Conservation (phyloP, 2,329 filamentous ascomycete genomes). For the Gremmenia infestans region DNA sequence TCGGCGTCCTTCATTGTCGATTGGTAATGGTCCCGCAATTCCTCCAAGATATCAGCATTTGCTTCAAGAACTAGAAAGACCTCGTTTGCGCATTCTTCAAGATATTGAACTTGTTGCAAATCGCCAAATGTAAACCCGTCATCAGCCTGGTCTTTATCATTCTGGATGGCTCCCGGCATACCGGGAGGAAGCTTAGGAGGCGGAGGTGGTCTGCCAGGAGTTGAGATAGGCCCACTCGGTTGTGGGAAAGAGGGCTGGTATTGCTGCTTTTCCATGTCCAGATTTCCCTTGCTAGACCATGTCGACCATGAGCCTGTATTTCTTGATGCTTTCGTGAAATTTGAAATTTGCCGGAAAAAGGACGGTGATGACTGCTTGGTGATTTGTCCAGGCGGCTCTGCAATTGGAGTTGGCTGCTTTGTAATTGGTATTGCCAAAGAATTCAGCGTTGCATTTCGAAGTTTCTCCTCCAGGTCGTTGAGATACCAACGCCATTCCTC, state of each 20-base stretch:
- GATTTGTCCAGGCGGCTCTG: neutral
- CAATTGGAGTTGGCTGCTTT: neutral
- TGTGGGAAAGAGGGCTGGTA: neutral
- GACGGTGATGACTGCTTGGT: neutral
- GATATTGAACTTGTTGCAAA: conserved; percentile 31
- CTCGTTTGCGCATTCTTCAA: conserved; percentile 37
- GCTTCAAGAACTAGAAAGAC: conserved; percentile 28
- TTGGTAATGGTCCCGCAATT: conserved; percentile 22
- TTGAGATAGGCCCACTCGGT: neutral
- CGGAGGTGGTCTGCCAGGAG: neutral
- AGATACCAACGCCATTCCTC: conserved; percentile 39
- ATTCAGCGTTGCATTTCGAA: conserved; percentile 18
- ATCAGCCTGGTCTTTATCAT: neutral
- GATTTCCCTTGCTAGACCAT: neutral
- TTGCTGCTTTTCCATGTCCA: neutral
- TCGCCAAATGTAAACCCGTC: conserved; percentile 21
- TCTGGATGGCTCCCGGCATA: neutral
- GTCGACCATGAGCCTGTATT: neutral
- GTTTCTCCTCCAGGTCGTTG: conserved; percentile 30
- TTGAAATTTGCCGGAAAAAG: neutral
- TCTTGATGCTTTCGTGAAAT: neutral
- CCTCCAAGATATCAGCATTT: conserved; percentile 31
- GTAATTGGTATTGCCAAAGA: neutral
- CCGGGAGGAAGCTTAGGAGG: neutral
- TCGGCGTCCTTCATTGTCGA: neutral